A percentile compares a stretch with the other conserved stretches of the same genome.
Evolutionary conservation across 805 yeast species (phyloP).

Genomic region (Saccharomycopsis capsularis): DNA sequence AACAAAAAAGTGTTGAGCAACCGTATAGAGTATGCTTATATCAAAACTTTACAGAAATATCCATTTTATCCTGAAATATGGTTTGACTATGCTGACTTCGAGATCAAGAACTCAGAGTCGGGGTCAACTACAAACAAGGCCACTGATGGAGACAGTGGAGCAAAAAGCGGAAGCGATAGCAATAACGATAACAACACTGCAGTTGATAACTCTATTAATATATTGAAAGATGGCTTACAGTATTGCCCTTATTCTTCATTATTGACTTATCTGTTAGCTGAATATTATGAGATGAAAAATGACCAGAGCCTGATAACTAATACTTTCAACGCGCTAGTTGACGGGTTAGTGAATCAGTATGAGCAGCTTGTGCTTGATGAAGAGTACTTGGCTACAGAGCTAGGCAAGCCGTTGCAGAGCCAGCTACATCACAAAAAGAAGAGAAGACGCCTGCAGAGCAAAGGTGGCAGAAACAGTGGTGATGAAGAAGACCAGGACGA

Average conservation of each 20-base stretch:
- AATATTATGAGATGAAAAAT: conserved; percentile 54
- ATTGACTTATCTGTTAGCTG: conserved; percentile 61
- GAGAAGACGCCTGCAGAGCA: conserved; percentile 5
- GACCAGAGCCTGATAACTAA: conserved; percentile 44
- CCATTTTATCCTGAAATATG: conserved; percentile 69
- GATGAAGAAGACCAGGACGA: conserved; percentile 18
- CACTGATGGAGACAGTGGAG: conserved; percentile 1
- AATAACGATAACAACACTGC: too few relatives aligned
- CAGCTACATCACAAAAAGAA: not conserved
- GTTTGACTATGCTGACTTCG: conserved; percentile 51
- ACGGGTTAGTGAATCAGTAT: conserved; percentile 36
- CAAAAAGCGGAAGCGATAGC: not conserved
- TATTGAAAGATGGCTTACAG: conserved; percentile 47
- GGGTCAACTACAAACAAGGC: not conserved
- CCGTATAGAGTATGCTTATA: conserved; percentile 66
- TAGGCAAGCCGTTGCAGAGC: conserved; percentile 24
- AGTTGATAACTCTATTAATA: conserved; percentile 28
- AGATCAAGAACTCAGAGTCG: conserved; percentile 13
- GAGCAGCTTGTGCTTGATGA: conserved; percentile 20
- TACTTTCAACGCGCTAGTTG: conserved; percentile 45
- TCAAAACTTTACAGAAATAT: conserved; percentile 55
- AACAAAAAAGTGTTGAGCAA: conserved; percentile 39
- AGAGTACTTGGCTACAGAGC: conserved; percentile 22
- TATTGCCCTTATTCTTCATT: conserved; percentile 68
- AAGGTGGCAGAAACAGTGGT: conserved; percentile 7